Evolutionary conservation across 805 yeast species (phyloP).

Genomic region (Limtongia smithiae): DNA sequence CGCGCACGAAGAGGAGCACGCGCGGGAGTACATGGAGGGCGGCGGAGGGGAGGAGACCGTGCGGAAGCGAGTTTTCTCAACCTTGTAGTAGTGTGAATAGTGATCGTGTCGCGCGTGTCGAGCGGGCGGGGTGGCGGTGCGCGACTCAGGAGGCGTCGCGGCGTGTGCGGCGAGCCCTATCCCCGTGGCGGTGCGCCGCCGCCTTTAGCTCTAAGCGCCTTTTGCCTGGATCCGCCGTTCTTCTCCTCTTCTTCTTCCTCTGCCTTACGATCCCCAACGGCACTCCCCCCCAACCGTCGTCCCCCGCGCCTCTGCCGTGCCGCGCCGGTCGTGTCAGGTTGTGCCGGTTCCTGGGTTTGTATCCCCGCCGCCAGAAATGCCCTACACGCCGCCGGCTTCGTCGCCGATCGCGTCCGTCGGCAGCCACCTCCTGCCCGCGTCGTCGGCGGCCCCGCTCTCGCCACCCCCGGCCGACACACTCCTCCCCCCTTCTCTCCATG

Average conservation of each 20-base stretch:
- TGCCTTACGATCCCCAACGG: neutral
- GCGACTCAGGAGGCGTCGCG: too few relatives aligned
- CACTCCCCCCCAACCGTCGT: neutral
- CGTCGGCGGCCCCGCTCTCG: neutral
- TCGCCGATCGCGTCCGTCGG: constrained; percentile 15
- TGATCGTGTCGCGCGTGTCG: neutral
- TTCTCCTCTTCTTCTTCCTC: neutral
- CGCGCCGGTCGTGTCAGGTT: neutral
- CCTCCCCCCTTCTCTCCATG: constrained; percentile 22
- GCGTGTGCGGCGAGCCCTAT: too few relatives aligned
- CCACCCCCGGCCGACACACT: constrained; percentile 4
- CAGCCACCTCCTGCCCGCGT: constrained; percentile 2
- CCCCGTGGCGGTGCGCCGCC: too few relatives aligned
- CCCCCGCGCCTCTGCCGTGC: neutral
- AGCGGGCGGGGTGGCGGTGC: too few relatives aligned
- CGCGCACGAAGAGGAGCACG: constrained; percentile 78
- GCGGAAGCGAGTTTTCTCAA: constrained; percentile 71
- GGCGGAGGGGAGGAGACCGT: constrained; percentile 53
- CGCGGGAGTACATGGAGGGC: constrained; percentile 67
- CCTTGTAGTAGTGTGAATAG: constrained; percentile 31
- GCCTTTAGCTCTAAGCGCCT: too few relatives aligned
- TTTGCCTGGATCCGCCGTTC: neutral
- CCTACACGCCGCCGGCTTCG: constrained; percentile 28
- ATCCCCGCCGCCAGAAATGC: constrained; percentile 12
- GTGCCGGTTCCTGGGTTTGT: neutral